Evolutionary conservation across 192 early-diverging fungal genomes (phyloP), one percentile per base, ranked within the genome.

Genomic region (Podila epicladia): DNA sequence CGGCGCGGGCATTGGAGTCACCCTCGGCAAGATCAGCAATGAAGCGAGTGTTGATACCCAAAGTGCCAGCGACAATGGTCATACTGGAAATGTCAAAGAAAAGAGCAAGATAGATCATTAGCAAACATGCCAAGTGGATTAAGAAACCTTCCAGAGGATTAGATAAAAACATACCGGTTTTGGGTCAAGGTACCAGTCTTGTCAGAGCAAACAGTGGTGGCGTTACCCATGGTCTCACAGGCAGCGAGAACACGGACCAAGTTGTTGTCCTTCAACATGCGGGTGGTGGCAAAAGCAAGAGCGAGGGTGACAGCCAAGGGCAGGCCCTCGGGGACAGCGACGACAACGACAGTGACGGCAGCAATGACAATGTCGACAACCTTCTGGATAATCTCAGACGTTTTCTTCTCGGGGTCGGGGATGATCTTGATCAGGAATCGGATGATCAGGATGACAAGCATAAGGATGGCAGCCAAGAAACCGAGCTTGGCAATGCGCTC

Each of bases 201-300:
- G 87, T 99, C 98, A 33, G 95, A 96, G 86, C 98, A 99, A 50
- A 99, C 92, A 7, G 98, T 98, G 26, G 97, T 99, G 31, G 98
- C 98, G 70, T 96, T 97, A 72, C 93, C 93, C 97, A 99, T 99
- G 64, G 97, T 98, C 83, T 99, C 97, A 82, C 97, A 99, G 9
- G 98, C 94, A 49, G 93, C 92, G 19, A 99, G 89, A 60, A 98
- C 91, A 62, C 98, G 92, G 45, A 99, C 98, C 58, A 99, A 85
- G 84, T 98, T 98, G 73, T 97, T 95, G 86, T 99, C 97, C 64
- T 95, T 94, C 68, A 98, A 85, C 98, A 99, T 99, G 19, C 92
- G 87, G 50, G 91, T 90, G n/a, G 98, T 98, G 5, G 96, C 96
- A 72, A 95, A 94, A 3, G 96, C 96, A 48, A 99, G 87, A 4